A percentile compares a stretch with the other conserved stretches of the same genome.
phyloP scores from a whole-genome alignment of 441 rosid species.

The Metrosideros polymorpha region DNA sequence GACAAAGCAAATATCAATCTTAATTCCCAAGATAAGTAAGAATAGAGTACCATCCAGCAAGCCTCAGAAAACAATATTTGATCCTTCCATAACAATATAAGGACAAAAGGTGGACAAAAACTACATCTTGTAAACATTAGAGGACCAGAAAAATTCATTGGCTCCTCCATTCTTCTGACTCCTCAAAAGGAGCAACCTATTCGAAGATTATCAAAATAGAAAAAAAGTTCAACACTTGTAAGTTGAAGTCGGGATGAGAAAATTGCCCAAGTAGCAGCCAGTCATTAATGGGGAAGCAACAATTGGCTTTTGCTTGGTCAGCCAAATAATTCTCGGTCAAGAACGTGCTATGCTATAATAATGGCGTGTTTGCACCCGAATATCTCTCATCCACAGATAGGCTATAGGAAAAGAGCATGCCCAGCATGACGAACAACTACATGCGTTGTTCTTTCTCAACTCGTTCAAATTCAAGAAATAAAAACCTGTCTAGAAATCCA shows the following conservation, averaged over 20 bases:
- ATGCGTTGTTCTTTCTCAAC: neutral
- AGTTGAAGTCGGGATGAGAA: neutral
- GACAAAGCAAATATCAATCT: slow-evolving; percentile 6
- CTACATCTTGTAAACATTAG: neutral
- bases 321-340: neutral
- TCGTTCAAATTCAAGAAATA: neutral
- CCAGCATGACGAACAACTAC: neutral
- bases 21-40: neutral
- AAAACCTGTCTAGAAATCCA: neutral
- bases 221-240: neutral
- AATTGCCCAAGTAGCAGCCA: neutral
- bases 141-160: neutral
- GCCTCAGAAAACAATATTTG: neutral
- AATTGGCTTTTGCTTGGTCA: neutral
- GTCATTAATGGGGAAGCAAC: neutral
- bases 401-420: neutral
- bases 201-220: neutral
- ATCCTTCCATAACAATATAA: neutral
- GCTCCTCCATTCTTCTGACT: neutral
- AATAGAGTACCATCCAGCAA: neutral
- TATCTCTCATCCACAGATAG: neutral
- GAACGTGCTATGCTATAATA: neutral
- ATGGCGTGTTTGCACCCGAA: neutral
- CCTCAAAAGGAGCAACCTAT: neutral
- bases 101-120: neutral